phyloP scores from a whole-genome alignment of 2,329 filamentous ascomycete genomes.

The Nemania serpens region DNA sequence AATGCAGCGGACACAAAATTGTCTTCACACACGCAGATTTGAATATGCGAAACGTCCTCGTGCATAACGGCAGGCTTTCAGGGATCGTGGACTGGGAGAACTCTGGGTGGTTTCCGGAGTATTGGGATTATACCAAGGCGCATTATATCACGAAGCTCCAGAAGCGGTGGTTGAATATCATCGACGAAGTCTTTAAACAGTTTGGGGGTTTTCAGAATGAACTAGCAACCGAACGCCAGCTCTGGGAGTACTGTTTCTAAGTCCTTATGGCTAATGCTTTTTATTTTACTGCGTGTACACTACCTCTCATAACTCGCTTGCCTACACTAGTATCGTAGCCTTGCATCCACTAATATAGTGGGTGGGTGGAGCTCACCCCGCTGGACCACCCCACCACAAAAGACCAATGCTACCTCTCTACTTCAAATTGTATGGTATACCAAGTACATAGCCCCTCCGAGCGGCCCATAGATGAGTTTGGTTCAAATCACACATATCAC shows the following conservation, averaged over 20 bases:
- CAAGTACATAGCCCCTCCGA: too few species aligned
- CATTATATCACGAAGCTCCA: constrained; percentile 10
- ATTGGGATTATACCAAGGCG: constrained; percentile 43
- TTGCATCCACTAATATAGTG: background rate
- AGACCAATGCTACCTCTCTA: background rate
- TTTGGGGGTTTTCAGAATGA: constrained; percentile 15
- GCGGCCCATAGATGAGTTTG: too few species aligned
- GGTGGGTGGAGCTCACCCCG: background rate
- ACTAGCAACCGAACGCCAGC: constrained; percentile 11
- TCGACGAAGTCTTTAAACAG: constrained; percentile 15
- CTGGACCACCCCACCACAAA: constrained; percentile 5
- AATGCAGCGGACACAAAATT: constrained; percentile 8
- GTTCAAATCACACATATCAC: too few species aligned
- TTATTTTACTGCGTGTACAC: too few species aligned
- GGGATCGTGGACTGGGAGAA: constrained; percentile 49
- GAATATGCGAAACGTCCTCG: constrained; percentile 49
- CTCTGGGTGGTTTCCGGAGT: constrained; percentile 42
- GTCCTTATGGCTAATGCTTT: background rate
- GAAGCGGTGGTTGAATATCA: constrained; percentile 14
- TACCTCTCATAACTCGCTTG: too few species aligned
- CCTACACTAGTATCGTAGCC: background rate
- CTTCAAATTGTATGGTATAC: background rate
- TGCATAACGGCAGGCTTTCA: constrained; percentile 46
- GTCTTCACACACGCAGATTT: constrained; percentile 53
- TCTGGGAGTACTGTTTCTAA: constrained; percentile 16